Conservation (phyloP, 495 filamentous ascomycete genomes). For the Tuber microsphaerosporum region DNA sequence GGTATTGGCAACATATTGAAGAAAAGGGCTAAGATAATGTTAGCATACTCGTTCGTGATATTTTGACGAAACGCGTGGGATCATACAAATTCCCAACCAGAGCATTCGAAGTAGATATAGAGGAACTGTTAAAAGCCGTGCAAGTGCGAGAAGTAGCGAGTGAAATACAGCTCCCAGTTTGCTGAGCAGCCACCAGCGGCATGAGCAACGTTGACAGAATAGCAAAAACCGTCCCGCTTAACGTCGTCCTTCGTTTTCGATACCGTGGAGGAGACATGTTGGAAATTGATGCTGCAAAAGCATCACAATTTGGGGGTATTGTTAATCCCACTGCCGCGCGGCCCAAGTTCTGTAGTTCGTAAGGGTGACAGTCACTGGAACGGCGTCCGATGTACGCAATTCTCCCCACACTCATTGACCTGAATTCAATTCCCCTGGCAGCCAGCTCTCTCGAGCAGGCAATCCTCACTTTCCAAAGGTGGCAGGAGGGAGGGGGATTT, state of each 20-base stretch:
- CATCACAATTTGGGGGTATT: conserved; percentile 21
- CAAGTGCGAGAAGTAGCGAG: conserved; percentile 72
- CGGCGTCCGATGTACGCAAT: conserved; percentile 24
- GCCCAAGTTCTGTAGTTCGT: conserved; percentile 10
- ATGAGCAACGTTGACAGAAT: conserved; percentile 26
- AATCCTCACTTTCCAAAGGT: conserved; percentile 32
- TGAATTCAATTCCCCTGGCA: conserved; percentile 20
- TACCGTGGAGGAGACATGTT: conserved; percentile 29
- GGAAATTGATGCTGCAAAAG: conserved; percentile 11
- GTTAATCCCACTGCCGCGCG: conserved; percentile 5
- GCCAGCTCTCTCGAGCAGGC: conserved; percentile 35
- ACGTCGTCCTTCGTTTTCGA: conserved; percentile 31
- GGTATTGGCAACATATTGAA: conserved; percentile 69
- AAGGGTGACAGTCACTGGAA: conserved; percentile 19
- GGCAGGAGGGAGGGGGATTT: conserved; percentile 18
- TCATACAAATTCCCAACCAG: conserved; percentile 70
- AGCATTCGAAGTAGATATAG: conserved; percentile 63
- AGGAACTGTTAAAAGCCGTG: conserved; percentile 72
- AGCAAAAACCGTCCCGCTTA: conserved; percentile 23
- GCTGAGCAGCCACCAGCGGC: conserved; percentile 30
- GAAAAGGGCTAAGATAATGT: conserved; percentile 63
- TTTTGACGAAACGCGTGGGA: neutral
- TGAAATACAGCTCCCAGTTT: conserved; percentile 57
- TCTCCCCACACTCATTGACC: conserved; percentile 36
- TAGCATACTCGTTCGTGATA: conserved; percentile 8